A percentile compares a stretch with the other conserved stretches of the same genome.
These are phyloP conservation scores for Thraustochytrium sp. DNA, from an alignment of 352 stramenopile species.

Conservation along the genomic window DNA sequence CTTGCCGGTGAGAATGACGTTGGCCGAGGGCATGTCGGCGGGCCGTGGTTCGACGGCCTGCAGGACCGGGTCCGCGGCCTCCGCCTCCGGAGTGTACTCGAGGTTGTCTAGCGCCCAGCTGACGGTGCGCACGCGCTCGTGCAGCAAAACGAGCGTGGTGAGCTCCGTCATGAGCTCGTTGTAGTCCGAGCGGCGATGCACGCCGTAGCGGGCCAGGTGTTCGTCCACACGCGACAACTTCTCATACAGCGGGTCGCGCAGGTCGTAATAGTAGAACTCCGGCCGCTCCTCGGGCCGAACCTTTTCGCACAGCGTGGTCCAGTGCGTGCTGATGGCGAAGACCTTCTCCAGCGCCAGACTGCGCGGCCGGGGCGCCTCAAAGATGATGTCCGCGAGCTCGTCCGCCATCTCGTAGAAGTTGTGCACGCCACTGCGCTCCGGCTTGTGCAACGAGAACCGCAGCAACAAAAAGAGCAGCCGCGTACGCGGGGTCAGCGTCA, in stretches of 20 bases:
- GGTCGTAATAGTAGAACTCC: conserved; percentile 2
- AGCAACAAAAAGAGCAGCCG: conserved; percentile 15
- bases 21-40: background rate
- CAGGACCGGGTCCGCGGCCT: background rate
- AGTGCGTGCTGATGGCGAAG: background rate
- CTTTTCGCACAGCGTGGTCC: background rate
- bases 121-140: conserved; percentile 11
- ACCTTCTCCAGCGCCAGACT: background rate
- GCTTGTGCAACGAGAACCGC: conserved; percentile 21
- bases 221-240: conserved; percentile 19
- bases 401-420: conserved; percentile 22
- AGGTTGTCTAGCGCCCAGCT: conserved; percentile 1
- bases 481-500: background rate
- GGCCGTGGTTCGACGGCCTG: background rate
- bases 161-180: conserved; percentile 32
- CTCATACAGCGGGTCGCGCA: conserved; percentile 14
- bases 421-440: conserved; percentile 6
- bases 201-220: conserved; percentile 12
- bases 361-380: background rate
- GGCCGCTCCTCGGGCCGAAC: background rate
- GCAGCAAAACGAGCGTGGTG: background rate
- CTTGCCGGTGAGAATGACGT: background rate
- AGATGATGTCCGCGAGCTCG: conserved; percentile 30
- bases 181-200: background rate
- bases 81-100: background rate